Base-by-base conservation (phyloP, 2,329 filamentous ascomycete genomes). In the Ascochyta viciae-villosae region DNA sequence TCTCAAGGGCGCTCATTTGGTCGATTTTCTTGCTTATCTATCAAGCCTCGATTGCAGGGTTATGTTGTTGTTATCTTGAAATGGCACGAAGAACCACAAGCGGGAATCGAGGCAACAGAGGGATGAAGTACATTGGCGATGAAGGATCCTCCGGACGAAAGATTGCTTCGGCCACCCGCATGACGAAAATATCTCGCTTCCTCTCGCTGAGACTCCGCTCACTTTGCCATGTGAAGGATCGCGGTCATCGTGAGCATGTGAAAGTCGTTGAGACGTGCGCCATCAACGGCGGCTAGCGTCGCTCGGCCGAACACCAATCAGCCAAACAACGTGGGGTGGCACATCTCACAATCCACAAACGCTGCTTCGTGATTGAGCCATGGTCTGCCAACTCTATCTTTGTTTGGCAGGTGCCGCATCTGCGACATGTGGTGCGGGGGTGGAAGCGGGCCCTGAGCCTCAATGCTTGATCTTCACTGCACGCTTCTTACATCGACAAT, bases 231-330 rank as follows among this genome's bases (percentile, higher is more conserved):
- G 50, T 54, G 50, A 58, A 50, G 27, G 31, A 27, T 35, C 7
- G 35, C 31, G 16, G 29, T 53, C 34, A 49, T 50, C 15, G 35
- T 26, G 55, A 59, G 62, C 64, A 67, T 67, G 64, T 67, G 64
- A 67, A 67, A 58, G 55, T 50, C 46, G 55, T 58, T 58, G 50
- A 54, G 50, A 58, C 50, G 55, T 58, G 48, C 46, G 46, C 42
- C 46, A 42, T 51, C 42, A 56, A 43, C 47, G 47, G 53, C 53
- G 58, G 60, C 62, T 60, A 61, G 62, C 60, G 55, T 63, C 54
- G 35, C 52, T 45, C 48, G 41, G 50, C 60, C 50, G 58, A 63
- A 45, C 48, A 46, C 62, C 62, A 64, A 64, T 58, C 38, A 57
- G 57, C 54, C 41, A 33, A 50, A 27, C 50, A 62, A 60, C 60